Evolutionary conservation across 192 early-diverging fungal species (phyloP).

Genomic region (Backusella luteola): DNA sequence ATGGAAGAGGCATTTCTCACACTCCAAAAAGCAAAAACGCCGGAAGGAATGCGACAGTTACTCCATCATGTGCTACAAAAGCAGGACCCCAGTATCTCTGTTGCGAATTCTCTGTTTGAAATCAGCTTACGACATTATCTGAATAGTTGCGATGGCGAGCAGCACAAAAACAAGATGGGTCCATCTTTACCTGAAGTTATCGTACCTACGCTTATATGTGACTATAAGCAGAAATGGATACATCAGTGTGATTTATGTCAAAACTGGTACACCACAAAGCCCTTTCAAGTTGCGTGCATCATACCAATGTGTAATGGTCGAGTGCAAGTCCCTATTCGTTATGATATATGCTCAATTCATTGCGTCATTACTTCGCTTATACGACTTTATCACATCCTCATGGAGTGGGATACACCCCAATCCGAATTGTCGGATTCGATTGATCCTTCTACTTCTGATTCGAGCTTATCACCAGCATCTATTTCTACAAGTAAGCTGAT

Average conservation of each 20-base stretch:
- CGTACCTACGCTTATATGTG: constrained; percentile 4
- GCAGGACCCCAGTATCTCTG: background rate
- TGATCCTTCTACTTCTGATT: background rate
- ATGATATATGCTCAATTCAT: constrained; percentile 18
- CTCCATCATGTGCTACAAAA: background rate
- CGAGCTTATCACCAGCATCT: background rate
- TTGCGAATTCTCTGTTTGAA: background rate
- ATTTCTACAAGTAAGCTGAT: background rate
- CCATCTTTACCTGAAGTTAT: background rate
- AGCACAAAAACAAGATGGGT: background rate
- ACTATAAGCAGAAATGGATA: background rate
- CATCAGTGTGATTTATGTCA: constrained; percentile 24
- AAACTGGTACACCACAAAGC: background rate
- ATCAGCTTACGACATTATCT: background rate
- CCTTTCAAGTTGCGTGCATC: constrained; percentile 19
- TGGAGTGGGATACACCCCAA: constrained; percentile 3
- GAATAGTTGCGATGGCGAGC: background rate
- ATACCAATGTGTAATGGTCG: constrained; percentile 22
- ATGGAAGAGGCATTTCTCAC: constrained; percentile 4
- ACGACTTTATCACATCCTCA: background rate
- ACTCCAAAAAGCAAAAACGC: constrained; percentile 11
- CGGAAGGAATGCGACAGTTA: background rate
- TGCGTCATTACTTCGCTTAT: constrained; percentile 2
- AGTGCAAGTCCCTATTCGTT: constrained; percentile 25
- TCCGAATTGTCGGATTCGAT: background rate